phyloP scores from a whole-genome alignment of 805 yeast genomes.

The Kregervanrija delftensis region DNA sequence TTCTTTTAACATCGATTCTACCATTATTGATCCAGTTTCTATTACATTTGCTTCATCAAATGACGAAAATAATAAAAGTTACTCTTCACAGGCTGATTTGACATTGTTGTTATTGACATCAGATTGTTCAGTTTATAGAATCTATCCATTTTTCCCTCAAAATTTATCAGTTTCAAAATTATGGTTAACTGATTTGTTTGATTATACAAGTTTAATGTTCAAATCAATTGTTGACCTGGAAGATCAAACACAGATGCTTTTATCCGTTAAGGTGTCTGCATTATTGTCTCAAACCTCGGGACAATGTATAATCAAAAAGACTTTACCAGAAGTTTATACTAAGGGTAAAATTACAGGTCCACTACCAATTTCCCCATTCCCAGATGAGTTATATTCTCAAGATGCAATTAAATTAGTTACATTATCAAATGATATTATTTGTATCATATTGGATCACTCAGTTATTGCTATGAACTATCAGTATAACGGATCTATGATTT shows the following conservation, averaged over 20 bases:
- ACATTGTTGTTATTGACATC: slow-evolving; percentile 45
- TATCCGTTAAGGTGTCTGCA: slow-evolving; percentile 22
- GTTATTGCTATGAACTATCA: slow-evolving; percentile 17
- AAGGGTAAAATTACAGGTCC: slow-evolving; percentile 39
- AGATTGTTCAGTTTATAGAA: slow-evolving; percentile 53
- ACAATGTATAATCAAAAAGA: slow-evolving; percentile 2
- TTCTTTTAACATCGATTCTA: slow-evolving; percentile 11
- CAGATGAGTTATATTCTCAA: slow-evolving; percentile 42
- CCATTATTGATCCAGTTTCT: slow-evolving; percentile 31
- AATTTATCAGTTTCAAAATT: slow-evolving; percentile 30
- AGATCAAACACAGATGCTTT: slow-evolving; percentile 8
- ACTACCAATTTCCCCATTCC: slow-evolving; percentile 45
- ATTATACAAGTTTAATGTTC: slow-evolving; percentile 17
- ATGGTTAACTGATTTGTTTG: slow-evolving; percentile 24
- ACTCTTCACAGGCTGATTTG: slow-evolving; percentile 35
- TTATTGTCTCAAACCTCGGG: slow-evolving; percentile 12
- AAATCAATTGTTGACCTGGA: slow-evolving; percentile 16
- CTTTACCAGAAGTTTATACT: slow-evolving; percentile 14
- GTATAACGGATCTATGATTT: slow-evolving; percentile 19
- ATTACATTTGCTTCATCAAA: slow-evolving; percentile 37
- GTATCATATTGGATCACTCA: slow-evolving; percentile 17
- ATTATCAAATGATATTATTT: slow-evolving; percentile 19
- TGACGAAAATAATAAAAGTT: slow-evolving; percentile 1
- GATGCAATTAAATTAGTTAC: slow-evolving; percentile 28
- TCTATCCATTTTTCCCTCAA: slow-evolving; percentile 60